Percentiles rank a stretch among this genome's conserved stretches.
Evolutionary conservation across 129 eudicot species (phyloP).

Genomic region (Flaveria linearis): DNA sequence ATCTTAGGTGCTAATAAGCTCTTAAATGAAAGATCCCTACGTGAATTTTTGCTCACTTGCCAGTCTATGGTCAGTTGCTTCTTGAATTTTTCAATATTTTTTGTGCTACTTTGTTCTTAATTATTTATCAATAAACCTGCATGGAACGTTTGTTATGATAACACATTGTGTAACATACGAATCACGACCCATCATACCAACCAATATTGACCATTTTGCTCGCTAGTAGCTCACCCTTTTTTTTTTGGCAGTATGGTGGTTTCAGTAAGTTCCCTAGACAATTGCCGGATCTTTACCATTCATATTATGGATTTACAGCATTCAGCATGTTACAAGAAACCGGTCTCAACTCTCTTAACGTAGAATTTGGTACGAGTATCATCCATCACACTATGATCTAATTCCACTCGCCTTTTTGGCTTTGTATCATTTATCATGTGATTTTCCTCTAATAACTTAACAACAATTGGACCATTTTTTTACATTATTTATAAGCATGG

Average conservation of each 20-base stretch:
- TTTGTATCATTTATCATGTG: constrained; percentile 15
- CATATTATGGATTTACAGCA: constrained; percentile 88
- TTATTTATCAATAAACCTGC: not conserved
- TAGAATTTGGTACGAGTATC: constrained; percentile 66
- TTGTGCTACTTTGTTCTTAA: not conserved
- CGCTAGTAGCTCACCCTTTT: not conserved
- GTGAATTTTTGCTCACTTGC: constrained; percentile 66
- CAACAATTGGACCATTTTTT: not conserved
- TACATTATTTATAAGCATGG: constrained; percentile 2
- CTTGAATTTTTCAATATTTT: not conserved
- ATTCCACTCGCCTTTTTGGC: not conserved
- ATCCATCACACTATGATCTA: constrained; percentile 30
- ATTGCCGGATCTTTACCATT: constrained; percentile 89
- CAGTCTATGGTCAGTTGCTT: constrained; percentile 71
- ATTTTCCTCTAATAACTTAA: constrained; percentile 1
- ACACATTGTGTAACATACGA: not conserved
- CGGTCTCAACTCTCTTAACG: constrained; percentile 48
- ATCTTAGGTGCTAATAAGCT: constrained; percentile 78
- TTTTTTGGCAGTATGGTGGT: constrained; percentile 78
- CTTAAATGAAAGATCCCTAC: constrained; percentile 51
- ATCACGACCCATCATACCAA: not conserved
- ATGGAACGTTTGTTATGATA: not conserved
- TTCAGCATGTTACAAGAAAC: constrained; percentile 83
- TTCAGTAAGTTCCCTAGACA: constrained; percentile 83
- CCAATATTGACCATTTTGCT: not conserved